Conservation (phyloP, 768 basidiomycete genomes). For the Kwoniella botswanensis region DNA sequence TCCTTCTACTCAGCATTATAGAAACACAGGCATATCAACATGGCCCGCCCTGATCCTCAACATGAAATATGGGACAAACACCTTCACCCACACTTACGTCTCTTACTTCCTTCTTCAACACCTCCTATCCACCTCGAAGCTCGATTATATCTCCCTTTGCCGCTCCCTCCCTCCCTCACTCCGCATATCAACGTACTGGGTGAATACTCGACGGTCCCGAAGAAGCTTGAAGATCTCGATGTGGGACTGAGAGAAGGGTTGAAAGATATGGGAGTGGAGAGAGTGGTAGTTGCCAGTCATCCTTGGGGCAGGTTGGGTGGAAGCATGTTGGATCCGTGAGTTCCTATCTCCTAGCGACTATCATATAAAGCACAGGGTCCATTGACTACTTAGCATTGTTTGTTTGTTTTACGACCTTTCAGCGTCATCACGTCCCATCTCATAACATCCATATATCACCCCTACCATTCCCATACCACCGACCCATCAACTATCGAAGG, state of each 20-base stretch:
- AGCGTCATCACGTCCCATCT: constrained; percentile 44
- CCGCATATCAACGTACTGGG: constrained; percentile 5
- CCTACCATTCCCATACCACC: constrained; percentile 15
- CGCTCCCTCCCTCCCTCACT: background rate
- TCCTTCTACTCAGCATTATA: too few relatives aligned
- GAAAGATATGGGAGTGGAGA: constrained; percentile 17
- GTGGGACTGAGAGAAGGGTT: constrained; percentile 1
- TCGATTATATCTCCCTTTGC: constrained; percentile 39
- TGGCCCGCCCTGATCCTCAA: constrained; percentile 18
- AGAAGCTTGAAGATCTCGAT: constrained; percentile 20
- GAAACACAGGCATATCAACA: background rate
- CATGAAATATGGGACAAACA: constrained; percentile 13
- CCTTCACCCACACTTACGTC: constrained; percentile 35
- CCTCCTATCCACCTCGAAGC: constrained; percentile 38
- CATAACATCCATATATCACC: constrained; percentile 24
- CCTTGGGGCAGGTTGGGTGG: constrained; percentile 49
- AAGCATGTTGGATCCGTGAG: constrained; percentile 48
- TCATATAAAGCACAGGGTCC: background rate
- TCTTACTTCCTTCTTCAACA: constrained; percentile 35
- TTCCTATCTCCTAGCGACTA: background rate
- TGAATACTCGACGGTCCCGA: constrained; percentile 10
- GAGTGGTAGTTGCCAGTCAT: constrained; percentile 44
- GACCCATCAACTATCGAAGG: constrained; percentile 25
- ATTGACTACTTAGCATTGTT: background rate
- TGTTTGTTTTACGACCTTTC: background rate